Percentiles rank a stretch among this genome's conserved stretches.
phyloP scores from a whole-genome alignment of 1,139 yeast species.

The Zygoascus sp. region DNA sequence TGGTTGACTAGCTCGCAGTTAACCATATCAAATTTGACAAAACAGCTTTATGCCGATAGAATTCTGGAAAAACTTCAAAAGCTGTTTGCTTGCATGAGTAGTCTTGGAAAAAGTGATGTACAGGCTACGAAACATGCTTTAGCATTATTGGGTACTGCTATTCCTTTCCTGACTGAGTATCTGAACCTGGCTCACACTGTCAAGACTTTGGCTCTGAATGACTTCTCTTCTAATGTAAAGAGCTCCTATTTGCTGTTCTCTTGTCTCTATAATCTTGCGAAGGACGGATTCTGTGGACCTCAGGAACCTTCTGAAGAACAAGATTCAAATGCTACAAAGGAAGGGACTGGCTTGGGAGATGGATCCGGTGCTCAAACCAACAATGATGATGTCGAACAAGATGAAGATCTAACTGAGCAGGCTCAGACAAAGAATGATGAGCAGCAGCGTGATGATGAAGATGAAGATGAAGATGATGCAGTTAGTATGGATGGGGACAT shows the following conservation, averaged over 20 bases:
- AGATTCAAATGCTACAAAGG: slow-evolving; percentile 42
- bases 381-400: slow-evolving; percentile 85
- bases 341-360: slow-evolving; percentile 97
- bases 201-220: slow-evolving; percentile 16
- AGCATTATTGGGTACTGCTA: slow-evolving; percentile 34
- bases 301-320: slow-evolving; percentile 61
- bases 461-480: slow-evolving; percentile 58
- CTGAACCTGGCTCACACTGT: slow-evolving; percentile 23
- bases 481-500: slow-evolving; percentile 81
- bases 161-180: slow-evolving; percentile 34
- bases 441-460: slow-evolving; percentile 57
- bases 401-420: slow-evolving; percentile 83
- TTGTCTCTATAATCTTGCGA: slow-evolving; percentile 56
- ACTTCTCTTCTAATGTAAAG: slow-evolving; percentile 44
- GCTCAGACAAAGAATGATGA: slow-evolving; percentile 84
- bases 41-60: slow-evolving; percentile 31
- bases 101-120: slow-evolving; percentile 2
- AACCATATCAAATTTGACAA: neutral
- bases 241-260: slow-evolving; percentile 60
- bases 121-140: slow-evolving; percentile 38
- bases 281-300: slow-evolving; percentile 92
- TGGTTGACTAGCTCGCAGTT: slow-evolving; percentile 58
- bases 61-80: slow-evolving; percentile 34
- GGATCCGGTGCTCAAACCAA: slow-evolving; percentile 85
- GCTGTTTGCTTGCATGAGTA: slow-evolving; percentile 23